Evolutionary conservation across 2,329 filamentous ascomycete genomes (phyloP), one percentile per base, ranked within the genome.

Genomic region (Colletotrichum simmondsii): DNA sequence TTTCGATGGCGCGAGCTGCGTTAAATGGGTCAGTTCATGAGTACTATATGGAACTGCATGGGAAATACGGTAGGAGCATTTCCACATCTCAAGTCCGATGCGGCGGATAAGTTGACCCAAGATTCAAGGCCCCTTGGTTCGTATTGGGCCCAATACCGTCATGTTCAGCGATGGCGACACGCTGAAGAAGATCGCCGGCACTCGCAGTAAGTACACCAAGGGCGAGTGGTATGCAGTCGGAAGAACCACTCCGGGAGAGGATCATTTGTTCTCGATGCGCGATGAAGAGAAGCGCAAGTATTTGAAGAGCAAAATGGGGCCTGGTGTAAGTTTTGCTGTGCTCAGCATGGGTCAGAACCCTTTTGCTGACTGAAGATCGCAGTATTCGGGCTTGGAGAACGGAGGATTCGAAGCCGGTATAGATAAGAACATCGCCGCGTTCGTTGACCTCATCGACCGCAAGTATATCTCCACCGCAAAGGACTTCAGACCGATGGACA

Each of bases 291-390:
- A 79, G 46, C 88, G 89, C 72, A 81, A 77, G 7, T 72, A 77
- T 61, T 75, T 86, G 63, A 81, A 83, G n/a, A 81, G 81, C 61
- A 87, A 88, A 75, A 85, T 90, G 81, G 83, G 85, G 7, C 79
- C 85, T 1, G 88, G 86, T 35, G 78, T 80, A 77, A 75, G 78
- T 75, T 5, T 11, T 3, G 4, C 61, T 53, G 12, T 30, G 6
- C 37, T 8, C 11, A 12, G 24, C n/a, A 1, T 4, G 0, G 2
- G 30, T 24, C 1, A 19, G 16, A 22, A 32, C 12, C 28, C 19
- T 1, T 32, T 59, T 30, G 12, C 35, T 30, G 12, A 5, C 28
- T 2, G n/a, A 1, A 16, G 11, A 49, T 10, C 1, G 11, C 19
- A 73, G 71, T 75, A 75, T 37, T 70, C 71, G 10, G 73, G 73